Base-by-base conservation (phyloP, 306 rosid genomes). In the Clitoria ternatea region DNA sequence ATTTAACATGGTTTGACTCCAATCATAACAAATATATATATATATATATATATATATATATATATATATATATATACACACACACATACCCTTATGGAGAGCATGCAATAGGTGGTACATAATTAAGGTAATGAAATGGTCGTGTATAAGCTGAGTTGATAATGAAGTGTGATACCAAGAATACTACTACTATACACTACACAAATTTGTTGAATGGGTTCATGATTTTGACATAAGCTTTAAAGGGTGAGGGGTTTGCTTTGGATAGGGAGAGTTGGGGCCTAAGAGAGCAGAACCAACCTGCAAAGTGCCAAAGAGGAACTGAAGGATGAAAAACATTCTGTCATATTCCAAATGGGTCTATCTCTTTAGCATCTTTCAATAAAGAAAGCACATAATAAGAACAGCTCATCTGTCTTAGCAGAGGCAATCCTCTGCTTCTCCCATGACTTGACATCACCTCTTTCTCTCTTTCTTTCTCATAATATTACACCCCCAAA, bases 361-460 rank as follows among this genome's bases (percentile, higher is more conserved):
- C 78, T 72, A 39, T 79, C 72, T 79, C 78, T 81, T 73, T 86
- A 83, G 67, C 90, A 75, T 75, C 87, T 85, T 87, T 79, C 89
- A 72, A 85, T 87, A 84, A 89, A 89, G 87, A 84, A 45, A 49
- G 55, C 70, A n/a, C 79, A 57, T 75, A 65, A 62, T 36, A 69
- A 69, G 43, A 83, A 79, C 76, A 77, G 77, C 77, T 82, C 79
- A 72, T 81, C 55, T 17, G 77, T 39, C 73, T 50, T 53, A 53
- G 19, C 48, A 52, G 39, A 52, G 39, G 75, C 54, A 77, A 80
- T 74, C 48, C 63, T 68, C 77, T 83, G 82, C 64, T 67, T 73
- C 75, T 78, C 83, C 77, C 79, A 78, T 81, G 88, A 86, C 88
- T 82, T 76, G 88, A 87, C 90, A 79, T 43, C 91, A 88, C 83